Evolutionary conservation across 1,284 basidiomycete species (phyloP), one percentile per base, ranked within the genome.

Genomic region (Thelephora terrestris): DNA sequence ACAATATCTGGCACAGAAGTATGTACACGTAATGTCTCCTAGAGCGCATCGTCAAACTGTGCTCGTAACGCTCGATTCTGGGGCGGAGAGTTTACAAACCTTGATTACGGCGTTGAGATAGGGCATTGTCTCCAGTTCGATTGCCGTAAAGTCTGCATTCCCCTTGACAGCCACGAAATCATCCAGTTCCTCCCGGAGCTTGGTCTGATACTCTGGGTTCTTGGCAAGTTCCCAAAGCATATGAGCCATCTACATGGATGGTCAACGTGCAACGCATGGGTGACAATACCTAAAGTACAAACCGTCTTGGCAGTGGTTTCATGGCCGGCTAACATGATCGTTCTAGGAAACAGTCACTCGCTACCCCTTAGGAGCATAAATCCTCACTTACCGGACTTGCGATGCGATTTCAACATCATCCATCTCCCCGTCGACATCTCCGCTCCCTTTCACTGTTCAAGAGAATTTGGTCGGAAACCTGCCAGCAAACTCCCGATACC

Each of bases 221-320:
- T 67, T 68, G 0, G 79, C 69, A 17, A 91, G 76, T 23, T 76
- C 74, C 59, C 81, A 82, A 1, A 90, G 66, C 50, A 75, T 78
- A 86, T 87, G 91, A n/a, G n/a, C n/a, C n/a, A n/a, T n/a, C n/a
- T n/a, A n/a, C n/a, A n/a, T n/a, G n/a, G n/a, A n/a, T n/a, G n/a
- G n/a, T n/a, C n/a, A n/a, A n/a, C n/a, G n/a, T n/a, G n/a, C n/a
- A n/a, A n/a, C n/a, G n/a, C n/a, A n/a, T n/a, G n/a, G n/a, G n/a
- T n/a, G n/a, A n/a, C n/a, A n/a, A n/a, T n/a, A n/a, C n/a, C n/a
- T n/a, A n/a, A n/a, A n/a, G n/a, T n/a, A 45, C 58, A 60, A 46
- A 73, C 47, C 4, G 67, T 63, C 38, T 63, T 71, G 12, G 75
- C 66, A 0, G 71, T 74, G 1, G 78, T 78, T 52, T 80, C 76